A percentile compares a stretch with the other conserved stretches of the same genome.
Evolutionary conservation across 768 basidiomycete genomes (phyloP).

Genomic region (Termitomyces sp.): DNA sequence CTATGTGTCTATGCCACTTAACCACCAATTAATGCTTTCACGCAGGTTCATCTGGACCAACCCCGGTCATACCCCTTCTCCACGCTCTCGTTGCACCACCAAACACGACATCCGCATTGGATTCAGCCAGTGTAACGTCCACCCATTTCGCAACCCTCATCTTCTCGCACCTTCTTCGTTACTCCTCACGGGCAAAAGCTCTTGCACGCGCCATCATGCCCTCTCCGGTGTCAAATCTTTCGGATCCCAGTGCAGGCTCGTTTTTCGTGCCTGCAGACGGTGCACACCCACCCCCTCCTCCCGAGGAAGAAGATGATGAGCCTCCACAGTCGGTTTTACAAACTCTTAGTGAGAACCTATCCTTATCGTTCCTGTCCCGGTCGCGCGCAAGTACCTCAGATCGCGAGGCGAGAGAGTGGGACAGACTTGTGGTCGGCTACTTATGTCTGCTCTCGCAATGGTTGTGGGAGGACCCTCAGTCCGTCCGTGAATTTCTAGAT

Average conservation of each 20-base stretch:
- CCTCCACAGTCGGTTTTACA: constrained; percentile 73
- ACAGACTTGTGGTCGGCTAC: constrained; percentile 83
- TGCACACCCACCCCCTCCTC: constrained; percentile 30
- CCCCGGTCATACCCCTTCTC: constrained; percentile 63
- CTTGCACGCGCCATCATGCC: constrained; percentile 66
- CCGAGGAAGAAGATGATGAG: constrained; percentile 53
- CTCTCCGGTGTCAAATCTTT: constrained; percentile 30
- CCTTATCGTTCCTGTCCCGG: constrained; percentile 78
- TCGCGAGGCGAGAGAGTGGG: constrained; percentile 84
- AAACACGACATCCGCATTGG: constrained; percentile 47
- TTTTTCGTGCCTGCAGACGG: constrained; percentile 83
- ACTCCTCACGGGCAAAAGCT: constrained; percentile 60
- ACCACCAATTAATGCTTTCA: neutral
- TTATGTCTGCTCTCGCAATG: constrained; percentile 83
- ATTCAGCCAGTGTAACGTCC: constrained; percentile 54
- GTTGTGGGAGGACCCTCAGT: constrained; percentile 94
- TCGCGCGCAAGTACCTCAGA: constrained; percentile 64
- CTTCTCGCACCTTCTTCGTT: constrained; percentile 76
- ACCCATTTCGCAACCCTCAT: constrained; percentile 75
- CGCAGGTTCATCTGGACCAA: constrained; percentile 31
- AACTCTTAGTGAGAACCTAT: constrained; percentile 86
- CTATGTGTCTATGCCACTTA: neutral
- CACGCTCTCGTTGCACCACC: constrained; percentile 65
- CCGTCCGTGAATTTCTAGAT: constrained; percentile 86
- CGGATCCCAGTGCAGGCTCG: constrained; percentile 26